Conservation (phyloP, 2,329 filamentous ascomycete species). For the Aspergillus ibericus region DNA sequence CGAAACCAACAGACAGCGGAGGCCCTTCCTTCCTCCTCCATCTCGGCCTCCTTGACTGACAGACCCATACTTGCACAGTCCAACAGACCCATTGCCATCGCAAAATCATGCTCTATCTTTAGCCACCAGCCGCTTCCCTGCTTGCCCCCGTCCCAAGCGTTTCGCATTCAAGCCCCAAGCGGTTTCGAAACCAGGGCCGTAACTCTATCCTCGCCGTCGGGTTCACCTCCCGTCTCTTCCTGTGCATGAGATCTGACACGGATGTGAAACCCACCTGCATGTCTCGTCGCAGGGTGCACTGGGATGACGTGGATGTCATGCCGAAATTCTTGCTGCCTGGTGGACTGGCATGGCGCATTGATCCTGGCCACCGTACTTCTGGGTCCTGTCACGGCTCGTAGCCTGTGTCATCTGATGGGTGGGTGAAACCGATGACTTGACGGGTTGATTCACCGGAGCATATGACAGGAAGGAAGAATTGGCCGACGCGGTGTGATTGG, state of each 20-base stretch:
- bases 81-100: neutral
- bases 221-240: neutral
- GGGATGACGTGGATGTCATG: neutral
- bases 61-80: neutral
- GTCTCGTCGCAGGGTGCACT: neutral
- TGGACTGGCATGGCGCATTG: neutral
- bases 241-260: neutral
- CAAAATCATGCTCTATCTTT: neutral
- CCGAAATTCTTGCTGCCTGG: neutral
- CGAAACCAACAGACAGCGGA: neutral
- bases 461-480: neutral
- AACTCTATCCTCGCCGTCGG: neutral
- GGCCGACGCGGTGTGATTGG: neutral
- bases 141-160: neutral
- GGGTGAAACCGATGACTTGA: neutral
- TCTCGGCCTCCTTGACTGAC: neutral
- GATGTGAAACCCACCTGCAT: neutral
- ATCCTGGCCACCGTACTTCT: neutral
- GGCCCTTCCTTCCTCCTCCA: neutral
- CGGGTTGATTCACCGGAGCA: neutral
- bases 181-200: neutral
- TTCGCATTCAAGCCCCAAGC: neutral
- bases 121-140: neutral
- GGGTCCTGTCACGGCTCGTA: neutral
- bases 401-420: neutral